Conservation (phyloP, 768 basidiomycete species). For the Hericium erinaceus region DNA sequence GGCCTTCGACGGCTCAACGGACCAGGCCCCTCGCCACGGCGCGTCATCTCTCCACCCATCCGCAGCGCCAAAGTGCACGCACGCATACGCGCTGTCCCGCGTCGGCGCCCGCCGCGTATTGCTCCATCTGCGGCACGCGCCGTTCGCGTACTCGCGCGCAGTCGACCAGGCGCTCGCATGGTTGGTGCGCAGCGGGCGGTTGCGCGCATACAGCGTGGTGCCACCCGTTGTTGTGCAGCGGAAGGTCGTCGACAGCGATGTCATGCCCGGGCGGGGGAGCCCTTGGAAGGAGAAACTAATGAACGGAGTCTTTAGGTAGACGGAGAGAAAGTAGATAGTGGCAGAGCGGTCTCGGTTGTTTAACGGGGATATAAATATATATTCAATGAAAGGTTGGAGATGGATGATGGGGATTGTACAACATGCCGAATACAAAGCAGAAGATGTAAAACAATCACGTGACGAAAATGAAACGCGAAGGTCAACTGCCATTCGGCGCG, state of each 20-base stretch:
- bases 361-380: too few species aligned
- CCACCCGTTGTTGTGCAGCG: constrained; percentile 61
- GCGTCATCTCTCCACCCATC: constrained; percentile 44
- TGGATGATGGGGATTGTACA: neutral
- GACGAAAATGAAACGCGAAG: neutral
- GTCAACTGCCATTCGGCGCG: constrained; percentile 12
- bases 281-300: constrained; percentile 43
- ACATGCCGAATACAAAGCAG: neutral
- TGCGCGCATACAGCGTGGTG: constrained; percentile 56
- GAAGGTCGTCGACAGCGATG: constrained; percentile 50
- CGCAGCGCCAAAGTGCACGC: constrained; percentile 56
- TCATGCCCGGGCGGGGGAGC: constrained; percentile 40
- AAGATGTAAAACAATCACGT: neutral
- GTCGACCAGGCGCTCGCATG: constrained; percentile 68
- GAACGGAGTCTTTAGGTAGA: constrained; percentile 33
- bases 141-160: constrained; percentile 70
- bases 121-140: constrained; percentile 47
- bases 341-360: neutral
- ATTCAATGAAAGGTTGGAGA: too few species aligned
- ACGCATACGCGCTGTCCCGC: constrained; percentile 57
- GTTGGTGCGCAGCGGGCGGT: constrained; percentile 46
- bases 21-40: neutral
- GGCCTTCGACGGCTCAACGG: constrained; percentile 4
- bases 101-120: constrained; percentile 53
- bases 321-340: neutral